Base-by-base conservation (phyloP, 805 yeast species). In the Wickerhamomyces silvicola region DNA sequence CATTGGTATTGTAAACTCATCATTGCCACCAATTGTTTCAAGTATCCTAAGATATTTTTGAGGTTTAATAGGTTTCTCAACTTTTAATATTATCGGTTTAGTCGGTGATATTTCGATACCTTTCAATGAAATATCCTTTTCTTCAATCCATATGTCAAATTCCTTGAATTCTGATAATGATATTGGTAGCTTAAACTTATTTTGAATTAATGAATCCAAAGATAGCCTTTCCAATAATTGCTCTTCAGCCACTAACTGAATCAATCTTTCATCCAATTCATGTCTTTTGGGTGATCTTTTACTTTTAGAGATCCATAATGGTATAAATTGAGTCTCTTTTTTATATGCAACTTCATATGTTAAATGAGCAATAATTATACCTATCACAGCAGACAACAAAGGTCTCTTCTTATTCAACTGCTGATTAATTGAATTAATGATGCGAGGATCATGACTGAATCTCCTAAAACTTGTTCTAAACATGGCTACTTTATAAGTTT, bases 131-230 rank as follows among this genome's bases (percentile, higher is more conserved):
- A 38, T 31, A 14, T 33, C 26, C 18, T 29, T 42, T 22, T 47
- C 50, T 30, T 50, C 50, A 2, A 36, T 33, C 54, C 52, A 48
- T 4, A 50, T 25, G 9, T 45, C 34, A 24, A 48, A 48, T n/a
- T 40, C 43, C 7, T 34, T 38, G 5, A 41, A 35, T 8, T 39
- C 29, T 4, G 35, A 33, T 22, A 39, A 18, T 1, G 34, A 35
- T 2, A 50, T 20, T 2, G 55, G 55, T 14, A 50, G 26, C 28
- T 45, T 38, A 31, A 42, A 50, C 16, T 37, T 38, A 7, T 22
- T 14, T 28, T 45, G 43, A 8, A 50, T 42, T 9, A 24, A 18
- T 4, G 27, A 34, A 28, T 48, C 37, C 12, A 48, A 18, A 4
- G 48, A 43, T 7, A 50, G 26, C 26, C 46, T 32, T 25, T 50